Evolutionary conservation across 139 green algal genomes (phyloP), one percentile per base, ranked within the genome.

Genomic region (Volvox reticuliferus): DNA sequence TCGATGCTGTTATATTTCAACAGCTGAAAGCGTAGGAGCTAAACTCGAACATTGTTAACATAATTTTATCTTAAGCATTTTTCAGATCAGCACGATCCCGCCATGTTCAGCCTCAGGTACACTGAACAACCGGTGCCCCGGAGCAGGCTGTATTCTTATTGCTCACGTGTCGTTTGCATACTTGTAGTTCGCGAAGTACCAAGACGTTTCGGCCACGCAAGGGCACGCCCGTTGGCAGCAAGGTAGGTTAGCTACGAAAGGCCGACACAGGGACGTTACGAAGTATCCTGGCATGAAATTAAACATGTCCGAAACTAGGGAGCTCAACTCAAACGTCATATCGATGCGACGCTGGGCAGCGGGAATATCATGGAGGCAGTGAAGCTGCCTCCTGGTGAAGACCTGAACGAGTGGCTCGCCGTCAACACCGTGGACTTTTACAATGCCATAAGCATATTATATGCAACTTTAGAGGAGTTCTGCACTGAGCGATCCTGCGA

Each of bases 361-460:
- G 97, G 97, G 2, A 97, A 98, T 85, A 93, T 99, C 12, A 89
- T 97, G 63, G 96, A 98, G 65, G 97, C 97, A 65, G 97, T 99
- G 30, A 92, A 94, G 86, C 93, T 99, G 88, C 97, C 97, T 17
- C 93, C 93, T 0, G 96, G 97, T 0, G 98, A 99, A 86, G 98
- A 99, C 91, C 68, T 99, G 3, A 96, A 93, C 30, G 92, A 95
- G n/a, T 91, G 92, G 92, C 82, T 94, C 17, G 92, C 94, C 1
- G 92, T 95, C 19, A 95, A 96, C 89, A 94, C 90, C 26, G 94
- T 98, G 1, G 97, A 99, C 93, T 99, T 99, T 84, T 99, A 98
- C 96, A 99, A 99, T 87, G 97, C 99, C 12, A 93, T 99, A 79
- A 98, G 94, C 77, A 91, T 99, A n/a, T 92, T 99, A 36, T 99